Evolutionary conservation across 2,329 filamentous ascomycete genomes (phyloP).

Genomic region (Metarhizium brunneum): DNA sequence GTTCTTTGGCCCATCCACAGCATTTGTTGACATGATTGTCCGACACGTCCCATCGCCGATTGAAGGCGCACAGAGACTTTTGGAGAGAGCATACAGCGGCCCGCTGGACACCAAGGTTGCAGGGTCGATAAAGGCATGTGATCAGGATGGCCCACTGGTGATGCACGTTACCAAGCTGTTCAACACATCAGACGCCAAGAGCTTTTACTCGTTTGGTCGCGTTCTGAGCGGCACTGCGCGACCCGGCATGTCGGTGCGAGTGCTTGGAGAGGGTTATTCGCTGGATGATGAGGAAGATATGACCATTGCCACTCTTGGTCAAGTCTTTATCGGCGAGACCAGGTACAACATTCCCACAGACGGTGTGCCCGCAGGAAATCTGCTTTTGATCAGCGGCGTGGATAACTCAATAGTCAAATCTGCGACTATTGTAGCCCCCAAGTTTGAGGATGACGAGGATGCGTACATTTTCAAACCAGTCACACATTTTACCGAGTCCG

Average conservation of each 20-base stretch:
- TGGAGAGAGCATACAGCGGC: constrained; percentile 87
- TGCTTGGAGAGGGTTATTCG: constrained; percentile 91
- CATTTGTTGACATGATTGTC: constrained; percentile 93
- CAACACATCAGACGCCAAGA: constrained; percentile 80
- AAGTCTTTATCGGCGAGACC: constrained; percentile 86
- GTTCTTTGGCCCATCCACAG: constrained; percentile 84
- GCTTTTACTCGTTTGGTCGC: constrained; percentile 81
- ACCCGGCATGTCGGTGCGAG: constrained; percentile 73
- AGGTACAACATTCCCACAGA: constrained; percentile 88
- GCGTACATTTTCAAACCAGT: constrained; percentile 93
- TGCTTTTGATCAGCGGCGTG: constrained; percentile 83
- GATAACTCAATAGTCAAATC: constrained; percentile 99
- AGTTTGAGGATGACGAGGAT: constrained; percentile 78
- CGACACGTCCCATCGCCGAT: constrained; percentile 81
- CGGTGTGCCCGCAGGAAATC: constrained; percentile 87
- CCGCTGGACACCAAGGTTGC: constrained; percentile 76
- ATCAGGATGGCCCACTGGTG: constrained; percentile 86
- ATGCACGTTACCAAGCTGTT: constrained; percentile 90
- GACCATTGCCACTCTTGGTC: constrained; percentile 72
- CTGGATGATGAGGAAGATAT: constrained; percentile 98
- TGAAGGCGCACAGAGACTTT: constrained; percentile 64
- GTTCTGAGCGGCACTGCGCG: constrained; percentile 87
- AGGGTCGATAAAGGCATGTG: constrained; percentile 68
- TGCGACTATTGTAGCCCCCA: constrained; percentile 76
- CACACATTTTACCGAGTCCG: constrained; percentile 90